Conservation (phyloP, 345 rosid genomes). For the Ailanthus altissimus region DNA sequence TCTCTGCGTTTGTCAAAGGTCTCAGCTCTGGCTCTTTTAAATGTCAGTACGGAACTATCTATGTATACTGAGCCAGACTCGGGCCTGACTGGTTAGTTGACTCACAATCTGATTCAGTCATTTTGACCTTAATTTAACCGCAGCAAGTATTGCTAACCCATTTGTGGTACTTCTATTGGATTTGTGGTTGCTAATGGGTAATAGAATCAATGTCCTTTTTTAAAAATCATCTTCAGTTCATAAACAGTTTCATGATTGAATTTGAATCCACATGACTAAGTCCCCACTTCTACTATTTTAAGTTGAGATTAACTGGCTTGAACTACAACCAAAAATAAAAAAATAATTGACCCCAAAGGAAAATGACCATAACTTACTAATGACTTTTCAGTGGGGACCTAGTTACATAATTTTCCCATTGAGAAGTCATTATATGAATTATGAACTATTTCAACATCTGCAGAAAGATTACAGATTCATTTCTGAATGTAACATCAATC, state of each 20-base stretch:
- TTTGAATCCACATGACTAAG: neutral
- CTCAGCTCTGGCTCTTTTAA: neutral
- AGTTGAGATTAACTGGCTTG: neutral
- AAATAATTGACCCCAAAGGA: neutral
- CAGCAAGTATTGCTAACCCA: too few relatives aligned
- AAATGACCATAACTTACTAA: neutral
- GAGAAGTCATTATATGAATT: neutral
- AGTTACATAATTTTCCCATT: slow-evolving; percentile 1
- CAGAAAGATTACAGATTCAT: neutral
- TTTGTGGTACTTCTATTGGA: too few relatives aligned
- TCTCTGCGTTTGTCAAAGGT: neutral
- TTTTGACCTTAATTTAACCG: neutral
- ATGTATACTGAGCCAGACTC: slow-evolving; percentile 6
- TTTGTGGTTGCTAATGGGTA: neutral
- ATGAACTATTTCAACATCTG: neutral
- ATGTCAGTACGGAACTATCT: neutral
- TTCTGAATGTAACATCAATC: slow-evolving; percentile 6
- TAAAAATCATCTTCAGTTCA: neutral
- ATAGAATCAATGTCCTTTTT: too few relatives aligned
- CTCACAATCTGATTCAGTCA: neutral
- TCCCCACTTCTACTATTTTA: neutral
- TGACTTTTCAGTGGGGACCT: slow-evolving; percentile 6
- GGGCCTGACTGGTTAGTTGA: neutral
- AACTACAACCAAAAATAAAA: neutral
- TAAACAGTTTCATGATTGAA: neutral